A percentile compares a stretch with the other conserved stretches of the same genome.
These are phyloP conservation scores for Pythium apleroticum DNA, from an alignment of 352 stramenopile species.

Conservation along the genomic window DNA sequence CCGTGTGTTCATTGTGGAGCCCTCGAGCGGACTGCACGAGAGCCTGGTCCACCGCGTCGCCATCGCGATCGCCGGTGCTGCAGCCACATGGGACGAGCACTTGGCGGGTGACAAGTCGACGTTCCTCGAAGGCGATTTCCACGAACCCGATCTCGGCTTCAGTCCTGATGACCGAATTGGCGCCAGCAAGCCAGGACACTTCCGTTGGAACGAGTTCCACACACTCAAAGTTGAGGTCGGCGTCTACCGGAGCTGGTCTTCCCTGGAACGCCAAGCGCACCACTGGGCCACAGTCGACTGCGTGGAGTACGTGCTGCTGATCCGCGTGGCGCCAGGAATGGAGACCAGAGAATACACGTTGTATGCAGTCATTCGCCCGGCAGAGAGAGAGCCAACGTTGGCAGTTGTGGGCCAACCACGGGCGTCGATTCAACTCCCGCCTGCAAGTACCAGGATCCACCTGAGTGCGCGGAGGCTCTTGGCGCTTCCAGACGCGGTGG, in stretches of 20 bases:
- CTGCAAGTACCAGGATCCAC: neutral
- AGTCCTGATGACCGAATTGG: too few relatives aligned
- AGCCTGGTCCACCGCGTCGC: neutral
- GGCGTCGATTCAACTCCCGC: too few relatives aligned
- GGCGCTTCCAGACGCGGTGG: neutral
- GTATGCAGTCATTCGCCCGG: neutral
- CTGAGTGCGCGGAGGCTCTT: neutral
- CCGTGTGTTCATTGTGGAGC: neutral
- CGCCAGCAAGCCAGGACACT: too few relatives aligned
- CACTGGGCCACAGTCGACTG: neutral
- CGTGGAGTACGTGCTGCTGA: neutral
- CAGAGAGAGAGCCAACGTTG: too few relatives aligned
- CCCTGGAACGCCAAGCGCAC: neutral
- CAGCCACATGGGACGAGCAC: neutral
- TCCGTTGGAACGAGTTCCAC: neutral
- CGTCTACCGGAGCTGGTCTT: neutral
- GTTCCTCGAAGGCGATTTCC: neutral
- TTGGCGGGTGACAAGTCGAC: neutral
- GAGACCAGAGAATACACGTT: neutral
- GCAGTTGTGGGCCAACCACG: too few relatives aligned
- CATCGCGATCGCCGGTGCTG: neutral
- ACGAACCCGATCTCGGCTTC: neutral
- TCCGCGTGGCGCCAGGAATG: neutral
- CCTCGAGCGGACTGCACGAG: neutral
- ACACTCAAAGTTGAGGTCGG: neutral